phyloP scores from a whole-genome alignment of 2,329 filamentous ascomycete genomes.

The Colletotrichum godetiae region DNA sequence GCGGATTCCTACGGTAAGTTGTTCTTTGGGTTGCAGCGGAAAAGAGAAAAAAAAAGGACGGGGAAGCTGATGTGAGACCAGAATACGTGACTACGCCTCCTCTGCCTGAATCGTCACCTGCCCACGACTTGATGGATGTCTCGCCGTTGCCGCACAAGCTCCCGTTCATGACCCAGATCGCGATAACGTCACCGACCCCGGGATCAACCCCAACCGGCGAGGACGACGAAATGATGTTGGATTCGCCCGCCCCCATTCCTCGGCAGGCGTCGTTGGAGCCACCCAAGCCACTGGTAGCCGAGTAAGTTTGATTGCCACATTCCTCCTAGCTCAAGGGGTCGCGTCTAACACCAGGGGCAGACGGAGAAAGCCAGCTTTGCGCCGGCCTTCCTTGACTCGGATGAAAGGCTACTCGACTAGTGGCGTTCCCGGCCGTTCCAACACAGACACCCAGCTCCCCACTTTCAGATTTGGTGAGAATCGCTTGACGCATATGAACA shows the following conservation, averaged over 20 bases:
- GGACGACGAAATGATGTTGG: conserved; percentile 64
- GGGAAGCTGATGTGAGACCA: conserved; percentile 48
- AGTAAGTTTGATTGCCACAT: conserved; percentile 57
- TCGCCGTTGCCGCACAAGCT: conserved; percentile 92
- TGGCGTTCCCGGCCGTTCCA: conserved; percentile 69
- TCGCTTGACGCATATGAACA: conserved; percentile 45
- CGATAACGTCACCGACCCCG: conserved; percentile 79
- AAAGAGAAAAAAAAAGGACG: neutral
- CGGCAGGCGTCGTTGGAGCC: conserved; percentile 61
- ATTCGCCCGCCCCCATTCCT: conserved; percentile 64
- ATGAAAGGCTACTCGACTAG: conserved; percentile 81
- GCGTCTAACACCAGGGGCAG: conserved; percentile 50
- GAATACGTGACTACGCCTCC: conserved; percentile 87
- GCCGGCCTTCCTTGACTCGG: conserved; percentile 80
- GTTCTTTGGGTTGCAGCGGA: conserved; percentile 35
- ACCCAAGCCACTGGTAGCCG: conserved; percentile 59
- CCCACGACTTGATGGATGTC: conserved; percentile 88
- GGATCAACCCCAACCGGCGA: conserved; percentile 57
- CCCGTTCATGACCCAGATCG: conserved; percentile 73
- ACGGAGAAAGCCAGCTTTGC: conserved; percentile 74
- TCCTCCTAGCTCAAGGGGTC: conserved; percentile 24
- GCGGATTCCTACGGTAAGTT: conserved; percentile 69
- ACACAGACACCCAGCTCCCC: conserved; percentile 74
- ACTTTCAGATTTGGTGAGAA: conserved; percentile 75
- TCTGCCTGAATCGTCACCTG: conserved; percentile 84